phyloP scores from a whole-genome alignment of 306 rosid genomes.

The Amphicarpaea edgeworthii region DNA sequence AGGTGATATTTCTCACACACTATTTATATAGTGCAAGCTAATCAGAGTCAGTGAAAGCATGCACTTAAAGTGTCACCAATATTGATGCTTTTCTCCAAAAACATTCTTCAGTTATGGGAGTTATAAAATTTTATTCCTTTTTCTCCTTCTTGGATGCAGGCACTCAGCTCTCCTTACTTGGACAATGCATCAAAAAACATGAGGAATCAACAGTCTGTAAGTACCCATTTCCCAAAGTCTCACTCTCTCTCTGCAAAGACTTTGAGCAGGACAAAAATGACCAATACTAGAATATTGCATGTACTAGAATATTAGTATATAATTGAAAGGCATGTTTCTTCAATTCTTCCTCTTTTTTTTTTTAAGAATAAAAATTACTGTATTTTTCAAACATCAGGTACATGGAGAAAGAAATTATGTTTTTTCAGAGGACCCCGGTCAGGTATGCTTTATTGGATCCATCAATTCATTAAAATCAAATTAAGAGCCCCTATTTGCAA shows the following conservation, averaged over 20 bases:
- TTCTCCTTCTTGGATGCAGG: slow-evolving; percentile 54
- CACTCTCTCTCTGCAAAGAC: neutral
- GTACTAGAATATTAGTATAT: slow-evolving; percentile 9
- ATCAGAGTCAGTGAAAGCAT: slow-evolving; percentile 56
- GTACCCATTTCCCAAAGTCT: slow-evolving; percentile 57
- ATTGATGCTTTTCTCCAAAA: slow-evolving; percentile 45
- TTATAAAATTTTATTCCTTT: slow-evolving; percentile 47
- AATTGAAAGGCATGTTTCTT: slow-evolving; percentile 36
- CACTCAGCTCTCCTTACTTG: slow-evolving; percentile 84
- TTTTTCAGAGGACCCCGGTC: slow-evolving; percentile 62
- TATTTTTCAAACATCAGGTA: slow-evolving; percentile 38
- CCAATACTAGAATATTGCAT: slow-evolving; percentile 8
- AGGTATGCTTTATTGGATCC: slow-evolving; percentile 55
- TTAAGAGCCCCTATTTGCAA: slow-evolving; percentile 34
- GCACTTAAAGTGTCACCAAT: slow-evolving; percentile 58
- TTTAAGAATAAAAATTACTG: neutral
- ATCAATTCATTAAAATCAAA: slow-evolving; percentile 47
- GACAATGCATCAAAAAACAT: slow-evolving; percentile 64
- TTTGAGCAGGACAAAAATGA: slow-evolving; percentile 36
- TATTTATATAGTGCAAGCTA: slow-evolving; percentile 28
- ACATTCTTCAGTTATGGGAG: slow-evolving; percentile 54
- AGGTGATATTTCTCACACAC: slow-evolving; percentile 68
- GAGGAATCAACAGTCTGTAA: slow-evolving; percentile 67
- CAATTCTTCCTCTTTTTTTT: too few species aligned
- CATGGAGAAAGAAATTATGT: slow-evolving; percentile 54